A percentile compares a stretch with the other conserved stretches of the same genome.
phyloP scores from a whole-genome alignment of 352 stramenopile genomes.

The Phytophthora melonis region DNA sequence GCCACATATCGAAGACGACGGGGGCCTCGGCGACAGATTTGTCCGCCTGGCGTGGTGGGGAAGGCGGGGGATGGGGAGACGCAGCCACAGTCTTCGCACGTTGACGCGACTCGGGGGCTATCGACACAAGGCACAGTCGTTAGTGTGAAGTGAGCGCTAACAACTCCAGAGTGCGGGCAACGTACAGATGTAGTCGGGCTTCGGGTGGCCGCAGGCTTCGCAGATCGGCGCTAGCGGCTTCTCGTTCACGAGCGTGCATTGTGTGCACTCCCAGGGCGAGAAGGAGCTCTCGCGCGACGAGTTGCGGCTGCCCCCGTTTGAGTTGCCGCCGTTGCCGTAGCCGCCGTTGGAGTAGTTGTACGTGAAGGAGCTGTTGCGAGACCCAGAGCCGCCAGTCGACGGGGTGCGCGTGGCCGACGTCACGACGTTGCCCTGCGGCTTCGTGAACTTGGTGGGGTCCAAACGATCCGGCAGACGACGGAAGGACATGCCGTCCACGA shows the following conservation, averaged over 20 bases:
- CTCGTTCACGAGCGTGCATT: constrained; percentile 83
- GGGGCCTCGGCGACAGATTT: constrained; percentile 33
- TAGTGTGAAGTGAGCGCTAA: not conserved
- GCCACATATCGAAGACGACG: constrained; percentile 41
- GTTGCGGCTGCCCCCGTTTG: constrained; percentile 35
- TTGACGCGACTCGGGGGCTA: constrained; percentile 57
- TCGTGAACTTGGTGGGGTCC: constrained; percentile 49
- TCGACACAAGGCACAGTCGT: not conserved
- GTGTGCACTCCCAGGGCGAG: constrained; percentile 72
- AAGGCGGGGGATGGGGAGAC: constrained; percentile 25
- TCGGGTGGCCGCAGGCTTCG: constrained; percentile 73
- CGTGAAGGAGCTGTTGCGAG: constrained; percentile 46
- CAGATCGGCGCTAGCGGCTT: constrained; percentile 78
- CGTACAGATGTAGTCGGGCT: constrained; percentile 73
- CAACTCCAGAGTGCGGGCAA: not conserved
- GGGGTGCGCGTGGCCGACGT: constrained; percentile 37
- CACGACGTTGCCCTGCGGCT: constrained; percentile 36
- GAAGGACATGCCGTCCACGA: constrained; percentile 85
- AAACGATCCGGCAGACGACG: constrained; percentile 76
- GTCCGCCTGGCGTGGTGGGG: constrained; percentile 13
- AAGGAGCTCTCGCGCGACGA: constrained; percentile 67
- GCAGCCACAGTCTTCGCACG: constrained; percentile 59
- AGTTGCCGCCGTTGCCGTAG: constrained; percentile 25
- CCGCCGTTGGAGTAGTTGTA: constrained; percentile 53
- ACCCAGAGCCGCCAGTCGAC: constrained; percentile 23